phyloP scores from a whole-genome alignment of 2,329 filamentous ascomycete genomes.

The Cordyceps farinosa region DNA sequence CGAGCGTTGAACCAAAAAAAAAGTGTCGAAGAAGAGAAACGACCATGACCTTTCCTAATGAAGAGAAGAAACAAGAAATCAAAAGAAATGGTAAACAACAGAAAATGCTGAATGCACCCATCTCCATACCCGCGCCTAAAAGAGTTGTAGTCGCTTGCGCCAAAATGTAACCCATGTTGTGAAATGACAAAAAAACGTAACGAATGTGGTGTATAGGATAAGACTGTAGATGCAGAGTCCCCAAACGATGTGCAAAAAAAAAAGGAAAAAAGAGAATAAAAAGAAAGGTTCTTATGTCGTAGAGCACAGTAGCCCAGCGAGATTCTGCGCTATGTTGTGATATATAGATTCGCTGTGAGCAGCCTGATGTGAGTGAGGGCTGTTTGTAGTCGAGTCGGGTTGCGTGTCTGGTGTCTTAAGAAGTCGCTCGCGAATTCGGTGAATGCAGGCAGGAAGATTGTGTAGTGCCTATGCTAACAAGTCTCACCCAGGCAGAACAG shows the following conservation, averaged over 20 bases:
- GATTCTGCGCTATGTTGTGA: not conserved
- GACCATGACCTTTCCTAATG: constrained; percentile 3
- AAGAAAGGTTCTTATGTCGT: not conserved
- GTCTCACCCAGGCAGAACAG: constrained; percentile 68
- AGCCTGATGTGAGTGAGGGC: not conserved
- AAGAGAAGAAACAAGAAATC: constrained; percentile 12
- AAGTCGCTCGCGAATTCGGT: not conserved
- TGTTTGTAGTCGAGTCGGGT: not conserved
- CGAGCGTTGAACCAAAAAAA: constrained; percentile 17
- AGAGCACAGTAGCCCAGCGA: not conserved
- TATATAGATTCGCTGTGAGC: not conserved
- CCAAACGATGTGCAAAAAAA: constrained; percentile 7
- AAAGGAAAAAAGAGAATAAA: constrained; percentile 2
- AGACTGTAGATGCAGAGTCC: constrained; percentile 6
- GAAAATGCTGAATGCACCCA: constrained; percentile 19
- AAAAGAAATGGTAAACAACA: constrained; percentile 21
- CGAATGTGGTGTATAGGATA: constrained; percentile 15
- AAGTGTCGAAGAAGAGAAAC: not conserved
- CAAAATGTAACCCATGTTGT: constrained; percentile 17
- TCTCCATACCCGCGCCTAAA: constrained; percentile 12
- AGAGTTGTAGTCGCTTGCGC: constrained; percentile 13
- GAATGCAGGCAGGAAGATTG: not conserved
- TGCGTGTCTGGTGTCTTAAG: not conserved
- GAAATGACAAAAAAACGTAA: constrained; percentile 21
- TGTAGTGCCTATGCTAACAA: constrained; percentile 19